Conservation (phyloP, 2,329 filamentous ascomycete genomes). For the Botrytis elliptica region DNA sequence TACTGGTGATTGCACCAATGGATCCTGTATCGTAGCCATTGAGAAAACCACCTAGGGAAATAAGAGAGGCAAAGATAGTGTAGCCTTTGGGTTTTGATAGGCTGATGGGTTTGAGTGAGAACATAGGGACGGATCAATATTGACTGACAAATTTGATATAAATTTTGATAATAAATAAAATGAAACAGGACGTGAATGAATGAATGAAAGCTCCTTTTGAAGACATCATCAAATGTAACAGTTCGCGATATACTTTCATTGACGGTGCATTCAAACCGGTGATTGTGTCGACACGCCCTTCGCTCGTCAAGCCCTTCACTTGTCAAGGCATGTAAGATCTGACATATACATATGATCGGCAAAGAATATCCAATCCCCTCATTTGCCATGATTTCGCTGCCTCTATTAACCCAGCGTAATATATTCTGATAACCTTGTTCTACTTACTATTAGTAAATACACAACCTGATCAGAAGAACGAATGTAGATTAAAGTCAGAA, state of each 20-base stretch:
- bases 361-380: neutral
- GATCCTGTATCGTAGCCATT: conserved; percentile 45
- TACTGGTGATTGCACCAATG: conserved; percentile 50
- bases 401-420: neutral
- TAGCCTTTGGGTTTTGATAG: conserved; percentile 43
- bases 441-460: neutral
- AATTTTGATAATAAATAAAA: neutral
- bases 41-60: conserved; percentile 18
- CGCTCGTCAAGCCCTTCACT: neutral
- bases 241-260: neutral
- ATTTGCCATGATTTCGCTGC: neutral
- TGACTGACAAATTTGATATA: neutral
- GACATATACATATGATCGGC: neutral
- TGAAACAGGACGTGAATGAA: too few species aligned
- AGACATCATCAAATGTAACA: neutral
- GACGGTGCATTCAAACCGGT: neutral
- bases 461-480: neutral
- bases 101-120: neutral
- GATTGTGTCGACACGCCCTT: neutral
- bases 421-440: neutral
- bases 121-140: neutral
- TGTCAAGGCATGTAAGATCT: neutral
- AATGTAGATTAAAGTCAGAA: neutral
- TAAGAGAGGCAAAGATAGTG: conserved; percentile 21
- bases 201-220: neutral